Base-by-base conservation (phyloP, 1,284 basidiomycete species). In the Athelia sp. region DNA sequence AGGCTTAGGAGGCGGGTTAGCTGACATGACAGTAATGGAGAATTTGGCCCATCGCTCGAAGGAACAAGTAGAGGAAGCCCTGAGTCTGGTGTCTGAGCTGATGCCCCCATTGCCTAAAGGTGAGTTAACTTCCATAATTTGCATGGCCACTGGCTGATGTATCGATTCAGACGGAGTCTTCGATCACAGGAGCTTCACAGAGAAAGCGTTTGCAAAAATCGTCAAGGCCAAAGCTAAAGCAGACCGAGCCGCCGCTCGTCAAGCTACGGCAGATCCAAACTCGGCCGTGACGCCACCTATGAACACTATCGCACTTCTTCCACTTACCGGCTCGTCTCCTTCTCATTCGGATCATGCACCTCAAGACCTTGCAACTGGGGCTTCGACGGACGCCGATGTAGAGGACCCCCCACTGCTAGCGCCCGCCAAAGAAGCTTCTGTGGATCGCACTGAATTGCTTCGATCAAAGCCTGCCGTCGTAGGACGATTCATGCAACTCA, bases 21-120 rank as follows among this genome's bases (percentile, higher is more conserved):
- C 90, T 3, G 95, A 98, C 65, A 95, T 98, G 91, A 90, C 92
- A 6, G 91, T 99, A 31, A 91, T 98, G 82, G 93, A 98, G 70
- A 98, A 96, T 64, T 73, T 99, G 31, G 93, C 94, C 0, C 93
- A 98, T 65, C 80, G 94, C 34, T 91, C 96, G 10, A 98, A 98
- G 70, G 96, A 98, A 57, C 94, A 97, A 65, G 82, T 98, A 4
- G 93, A 97, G 67, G 94, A 98, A 68, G 85, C 90, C 0, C 72
- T 98, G 22, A 87, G 86, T 54, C 77, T 98, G 17, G 76, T 95
- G 21, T 89, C 88, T 32, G 95, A 98, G 63, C 69, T 98, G 15
- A 79, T 98, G 68, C 95, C 95, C 1, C 90, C 95, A 8, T 68
- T 94, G 23, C 91, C 94, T 0, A 91, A 89, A 81, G 91, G 91